Evolutionary conservation across 352 stramenopile species (phyloP), one percentile per base, ranked within the genome.

Genomic region (Globisporangium nodosum): DNA sequence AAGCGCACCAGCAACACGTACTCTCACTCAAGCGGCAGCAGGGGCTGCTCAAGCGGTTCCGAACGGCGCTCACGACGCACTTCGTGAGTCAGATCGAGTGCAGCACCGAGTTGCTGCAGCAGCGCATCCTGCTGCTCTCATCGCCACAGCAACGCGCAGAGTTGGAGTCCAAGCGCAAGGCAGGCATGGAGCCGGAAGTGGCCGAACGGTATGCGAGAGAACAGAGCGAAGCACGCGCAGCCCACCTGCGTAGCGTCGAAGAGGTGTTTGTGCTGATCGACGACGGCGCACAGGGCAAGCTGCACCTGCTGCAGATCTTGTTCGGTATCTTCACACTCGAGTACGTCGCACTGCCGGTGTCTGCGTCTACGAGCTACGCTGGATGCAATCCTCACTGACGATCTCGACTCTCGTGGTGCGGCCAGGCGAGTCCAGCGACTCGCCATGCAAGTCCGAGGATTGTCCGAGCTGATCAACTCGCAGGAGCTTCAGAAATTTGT

Each of bases 291-390:
- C 46, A 52, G 3, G 80, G 76, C 1, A 76, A 68, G 20, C 40
- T 90, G 0, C 76, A 88, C 18, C 58, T 88, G 40, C 60, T 90
- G 13, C 78, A 86, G 33, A 63, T 83, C 12, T 45, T 90, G 8
- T 81, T 87, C 45, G 67, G 65, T 0, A 60, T 88, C 11, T 86
- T 85, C 31, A 73, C 74, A 1, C 70, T 83, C 27, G 72, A 83
- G 78, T 90, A 74, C 45, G 78, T 75, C 16, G 42, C 33, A 9
- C 33, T 11, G 33, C 8, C 33, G 33, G 33, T 11, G 33, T 37
- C 3, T 37, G 33, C 8, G 8, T 37, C 33, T 37, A 37, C 33
- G 33, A 37, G 5, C 5, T 37, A 37, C 33, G 33, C 18, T 16
- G 12, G 12, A 5, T 30, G 20, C 8, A 0, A 9, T 11, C 4